phyloP scores from a whole-genome alignment of 176 grass and related monocot species.

The Triticum urartu region DNA sequence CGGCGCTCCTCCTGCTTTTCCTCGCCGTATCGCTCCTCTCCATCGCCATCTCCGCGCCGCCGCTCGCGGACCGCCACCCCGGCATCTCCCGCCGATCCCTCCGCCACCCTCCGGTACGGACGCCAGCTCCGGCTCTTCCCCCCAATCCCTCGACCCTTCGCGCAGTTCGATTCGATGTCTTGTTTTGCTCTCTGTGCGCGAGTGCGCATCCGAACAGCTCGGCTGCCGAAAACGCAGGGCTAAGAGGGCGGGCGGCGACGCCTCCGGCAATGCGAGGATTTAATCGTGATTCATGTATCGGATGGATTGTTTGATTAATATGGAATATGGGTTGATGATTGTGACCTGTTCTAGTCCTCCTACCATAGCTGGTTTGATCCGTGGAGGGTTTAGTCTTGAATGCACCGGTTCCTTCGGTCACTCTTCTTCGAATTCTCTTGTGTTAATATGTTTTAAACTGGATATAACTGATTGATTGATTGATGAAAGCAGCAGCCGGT shows the following conservation, averaged over 20 bases:
- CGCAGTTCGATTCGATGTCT: constrained; percentile 19
- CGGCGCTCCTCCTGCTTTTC: constrained; percentile 46
- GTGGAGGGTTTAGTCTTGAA: neutral
- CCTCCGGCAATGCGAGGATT: neutral
- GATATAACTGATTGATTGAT: constrained; percentile 2
- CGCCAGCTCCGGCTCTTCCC: neutral
- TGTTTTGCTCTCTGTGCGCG: neutral
- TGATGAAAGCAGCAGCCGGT: neutral
- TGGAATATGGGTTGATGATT: neutral
- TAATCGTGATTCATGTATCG: neutral
- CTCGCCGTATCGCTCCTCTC: constrained; percentile 42
- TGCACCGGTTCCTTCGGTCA: neutral
- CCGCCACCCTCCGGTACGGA: constrained; percentile 19
- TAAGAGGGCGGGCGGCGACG: too few species aligned
- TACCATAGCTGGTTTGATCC: neutral
- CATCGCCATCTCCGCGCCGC: constrained; percentile 59
- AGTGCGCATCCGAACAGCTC: neutral
- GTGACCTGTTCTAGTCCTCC: neutral
- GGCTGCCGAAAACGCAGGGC: too few species aligned
- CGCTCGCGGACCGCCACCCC: constrained; percentile 47
- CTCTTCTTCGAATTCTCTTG: neutral
- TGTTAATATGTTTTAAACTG: neutral
- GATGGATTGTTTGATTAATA: neutral
- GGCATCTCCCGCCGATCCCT: constrained; percentile 36
- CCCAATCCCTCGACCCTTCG: neutral